Conservation (phyloP, 2,329 filamentous ascomycete genomes). For the Paecilomyces sp. region DNA sequence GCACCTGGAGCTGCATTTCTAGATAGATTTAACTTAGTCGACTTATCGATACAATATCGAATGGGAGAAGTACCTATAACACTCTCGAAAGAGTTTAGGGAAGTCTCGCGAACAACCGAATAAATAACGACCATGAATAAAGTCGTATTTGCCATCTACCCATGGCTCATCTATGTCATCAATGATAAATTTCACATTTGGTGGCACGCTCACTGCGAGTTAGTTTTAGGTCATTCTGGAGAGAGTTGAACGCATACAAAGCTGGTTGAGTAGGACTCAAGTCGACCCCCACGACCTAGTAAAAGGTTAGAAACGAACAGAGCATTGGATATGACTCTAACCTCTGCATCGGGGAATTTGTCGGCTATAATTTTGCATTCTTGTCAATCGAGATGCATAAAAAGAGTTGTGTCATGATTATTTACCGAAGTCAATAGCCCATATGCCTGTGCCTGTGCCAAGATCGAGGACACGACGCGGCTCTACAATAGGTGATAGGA, state of each 20-base stretch:
- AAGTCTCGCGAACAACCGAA: conserved; percentile 51
- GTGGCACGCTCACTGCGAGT: conserved; percentile 32
- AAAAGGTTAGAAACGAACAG: neutral
- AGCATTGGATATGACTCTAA: neutral
- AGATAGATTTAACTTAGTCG: neutral
- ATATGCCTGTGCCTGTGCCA: conserved; percentile 3
- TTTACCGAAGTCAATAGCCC: conserved; percentile 3
- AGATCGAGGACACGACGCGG: conserved; percentile 1
- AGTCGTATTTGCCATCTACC: conserved; percentile 53
- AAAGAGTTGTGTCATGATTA: neutral
- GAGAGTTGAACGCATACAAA: neutral
- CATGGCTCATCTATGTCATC: conserved; percentile 53
- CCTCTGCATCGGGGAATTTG: conserved; percentile 17
- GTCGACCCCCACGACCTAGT: conserved; percentile 1
- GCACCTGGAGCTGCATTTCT: neutral
- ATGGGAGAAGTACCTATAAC: conserved; percentile 34
- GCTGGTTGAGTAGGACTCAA: conserved; percentile 2
- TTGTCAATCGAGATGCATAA: neutral
- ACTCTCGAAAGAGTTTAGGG: conserved; percentile 42
- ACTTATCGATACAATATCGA: neutral
- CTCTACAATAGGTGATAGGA: neutral
- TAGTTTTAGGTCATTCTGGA: neutral
- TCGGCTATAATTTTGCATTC: conserved; percentile 14
- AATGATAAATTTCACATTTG: conserved; percentile 49
- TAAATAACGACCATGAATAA: conserved; percentile 51